phyloP scores from a whole-genome alignment of 176 grass and related monocot genomes.

The Urochloa ruziziensis region DNA sequence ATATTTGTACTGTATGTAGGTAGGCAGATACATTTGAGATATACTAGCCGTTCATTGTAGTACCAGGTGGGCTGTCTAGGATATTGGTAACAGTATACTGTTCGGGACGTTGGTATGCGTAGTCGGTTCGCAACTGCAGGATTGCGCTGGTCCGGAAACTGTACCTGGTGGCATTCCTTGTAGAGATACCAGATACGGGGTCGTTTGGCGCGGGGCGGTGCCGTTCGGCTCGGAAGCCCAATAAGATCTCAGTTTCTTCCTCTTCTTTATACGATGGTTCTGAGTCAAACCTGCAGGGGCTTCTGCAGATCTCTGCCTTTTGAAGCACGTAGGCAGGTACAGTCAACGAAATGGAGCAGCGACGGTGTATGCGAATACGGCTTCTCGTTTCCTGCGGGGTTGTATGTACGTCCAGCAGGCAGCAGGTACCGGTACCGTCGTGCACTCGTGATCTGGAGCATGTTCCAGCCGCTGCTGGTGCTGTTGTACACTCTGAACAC shows the following conservation, averaged over 20 bases:
- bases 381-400: background rate
- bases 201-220: background rate
- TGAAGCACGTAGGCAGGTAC: background rate
- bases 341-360: background rate
- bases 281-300: no score
- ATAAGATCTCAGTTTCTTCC: background rate
- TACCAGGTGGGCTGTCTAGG: background rate
- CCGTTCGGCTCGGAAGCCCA: background rate
- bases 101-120: no score
- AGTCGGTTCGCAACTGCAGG: no score
- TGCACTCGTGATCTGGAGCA: no score
- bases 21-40: background rate
- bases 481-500: no score
- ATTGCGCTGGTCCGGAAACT: background rate
- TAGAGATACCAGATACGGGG: background rate
- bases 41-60: background rate
- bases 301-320: background rate
- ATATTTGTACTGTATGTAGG: background rate
- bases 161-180: background rate
- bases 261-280: background rate
- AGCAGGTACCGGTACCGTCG: background rate
- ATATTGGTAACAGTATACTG: no score
- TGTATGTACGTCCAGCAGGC: background rate
- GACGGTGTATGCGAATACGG: background rate
- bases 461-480: no score